Evolutionary conservation across 2,329 filamentous ascomycete genomes (phyloP), one percentile per base, ranked within the genome.

Genomic region (Exophiala alcalophila): DNA sequence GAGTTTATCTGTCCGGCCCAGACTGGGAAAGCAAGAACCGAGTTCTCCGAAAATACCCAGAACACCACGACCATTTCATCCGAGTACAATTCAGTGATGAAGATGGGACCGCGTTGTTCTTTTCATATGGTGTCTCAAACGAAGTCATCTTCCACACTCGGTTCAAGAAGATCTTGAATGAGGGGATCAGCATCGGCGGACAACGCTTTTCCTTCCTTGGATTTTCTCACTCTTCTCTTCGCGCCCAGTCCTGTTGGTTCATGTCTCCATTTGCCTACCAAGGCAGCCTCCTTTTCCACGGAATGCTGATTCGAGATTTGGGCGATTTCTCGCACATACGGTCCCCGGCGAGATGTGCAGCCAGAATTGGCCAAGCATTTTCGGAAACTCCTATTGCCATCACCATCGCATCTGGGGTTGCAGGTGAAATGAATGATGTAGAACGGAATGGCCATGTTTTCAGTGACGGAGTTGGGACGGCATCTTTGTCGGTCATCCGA

Each of bases 391-490:
- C 78, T 2, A 80, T 72, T 28, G 77, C 83, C 0, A 66, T 90
- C 0, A 61, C 71, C 0, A 61, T 83, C 10, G 55, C 58, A 14
- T 53, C 44, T 4, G 50, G 53, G 49, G 28, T 48, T 12, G 53
- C 61, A 12, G 12, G 8, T 11, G 16, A 25, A 9, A 59, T 61
- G 2, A 39, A 57, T 1, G 58, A 63, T 43, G 49, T 61, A 20
- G 62, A 23, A 63, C 65, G 38, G 54, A 60, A 74, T 8, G 66
- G 63, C 0, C 73, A 80, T 4, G 72, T 81, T 0, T 94, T 92
- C 59, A 89, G 83, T 47, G 87, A 92, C 57, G 87, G 87, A 1
- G 83, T 86, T 1, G 87, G 87, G 0, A 87, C 80, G 0, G 77
- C 92, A 4, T 91, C 86, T 0, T 57, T 54, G 8, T 67, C 68